Conservation (phyloP, 306 rosid genomes). For the Lablab purpureus region DNA sequence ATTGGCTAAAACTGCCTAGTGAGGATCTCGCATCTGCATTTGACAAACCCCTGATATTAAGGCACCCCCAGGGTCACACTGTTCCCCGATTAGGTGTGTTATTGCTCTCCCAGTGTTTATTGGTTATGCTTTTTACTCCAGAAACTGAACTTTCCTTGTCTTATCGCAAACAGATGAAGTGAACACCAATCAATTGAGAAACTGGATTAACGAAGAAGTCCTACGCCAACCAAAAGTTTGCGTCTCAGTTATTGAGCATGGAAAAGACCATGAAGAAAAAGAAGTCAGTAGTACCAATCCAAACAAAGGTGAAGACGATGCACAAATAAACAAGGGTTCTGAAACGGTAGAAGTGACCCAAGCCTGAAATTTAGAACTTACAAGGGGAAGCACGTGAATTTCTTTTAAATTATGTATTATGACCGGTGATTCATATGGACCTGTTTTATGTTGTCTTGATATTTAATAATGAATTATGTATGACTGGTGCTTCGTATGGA, state of each 20-base stretch:
- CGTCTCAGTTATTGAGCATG: constrained; percentile 36
- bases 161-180: constrained; percentile 63
- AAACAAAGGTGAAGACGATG: constrained; percentile 37
- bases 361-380: constrained; percentile 30
- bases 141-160: constrained; percentile 29
- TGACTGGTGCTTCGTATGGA: neutral
- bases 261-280: constrained; percentile 45
- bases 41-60: constrained; percentile 68
- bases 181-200: constrained; percentile 49
- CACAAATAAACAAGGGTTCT: constrained; percentile 25
- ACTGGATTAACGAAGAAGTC: constrained; percentile 55
- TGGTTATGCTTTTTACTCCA: neutral
- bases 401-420: neutral
- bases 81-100: constrained; percentile 80
- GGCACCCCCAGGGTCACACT: constrained; percentile 91
- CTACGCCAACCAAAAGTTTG: constrained; percentile 4
- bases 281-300: constrained; percentile 32
- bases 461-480: neutral
- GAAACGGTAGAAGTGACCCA: constrained; percentile 38
- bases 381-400: neutral
- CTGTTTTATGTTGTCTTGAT: neutral
- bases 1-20: constrained; percentile 81
- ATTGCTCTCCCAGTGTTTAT: neutral
- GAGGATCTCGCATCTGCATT: constrained; percentile 80
- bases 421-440: neutral